These are phyloP conservation scores for Protomyces lactucae-debilis DNA, from an alignment of 1,139 yeast species.

Conservation along the genomic window DNA sequence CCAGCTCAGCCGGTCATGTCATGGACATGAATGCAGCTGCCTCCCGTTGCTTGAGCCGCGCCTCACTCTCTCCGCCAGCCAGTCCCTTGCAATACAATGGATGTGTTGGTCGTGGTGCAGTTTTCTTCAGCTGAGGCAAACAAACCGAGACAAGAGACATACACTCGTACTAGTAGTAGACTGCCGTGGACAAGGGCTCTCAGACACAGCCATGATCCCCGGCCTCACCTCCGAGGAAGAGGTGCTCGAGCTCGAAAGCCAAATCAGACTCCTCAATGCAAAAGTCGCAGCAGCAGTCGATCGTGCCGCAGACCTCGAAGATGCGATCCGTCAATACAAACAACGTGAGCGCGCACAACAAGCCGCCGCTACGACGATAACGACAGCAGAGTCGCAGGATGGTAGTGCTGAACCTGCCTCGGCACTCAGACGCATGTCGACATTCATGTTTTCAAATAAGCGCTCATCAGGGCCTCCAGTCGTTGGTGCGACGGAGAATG, in stretches of 20 bases:
- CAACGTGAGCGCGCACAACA: constrained; percentile 11
- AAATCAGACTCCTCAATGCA: constrained; percentile 13
- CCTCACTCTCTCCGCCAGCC: too few species aligned
- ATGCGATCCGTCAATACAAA: constrained; percentile 7
- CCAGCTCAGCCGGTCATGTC: too few species aligned
- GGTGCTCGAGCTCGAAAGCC: constrained; percentile 15
- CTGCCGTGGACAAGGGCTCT: background rate
- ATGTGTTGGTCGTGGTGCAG: too few species aligned
- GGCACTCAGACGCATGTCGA: background rate
- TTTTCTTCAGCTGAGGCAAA: too few species aligned
- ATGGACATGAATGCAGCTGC: too few species aligned
- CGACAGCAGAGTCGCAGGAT: too few species aligned
- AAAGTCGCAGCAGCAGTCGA: constrained; percentile 24
- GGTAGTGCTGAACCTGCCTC: background rate
- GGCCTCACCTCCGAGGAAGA: constrained; percentile 2
- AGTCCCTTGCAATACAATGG: too few species aligned
- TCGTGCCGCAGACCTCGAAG: constrained; percentile 23
- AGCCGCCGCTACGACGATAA: background rate
- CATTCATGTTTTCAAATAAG: constrained; percentile 1
- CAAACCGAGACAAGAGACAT: too few species aligned
- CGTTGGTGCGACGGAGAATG: background rate
- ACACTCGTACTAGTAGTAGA: too few species aligned
- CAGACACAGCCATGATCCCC: background rate
- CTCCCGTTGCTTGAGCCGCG: too few species aligned
- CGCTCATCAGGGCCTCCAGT: background rate